Conservation (phyloP, 805 yeast species). For the Metschnikowia henanensis region DNA sequence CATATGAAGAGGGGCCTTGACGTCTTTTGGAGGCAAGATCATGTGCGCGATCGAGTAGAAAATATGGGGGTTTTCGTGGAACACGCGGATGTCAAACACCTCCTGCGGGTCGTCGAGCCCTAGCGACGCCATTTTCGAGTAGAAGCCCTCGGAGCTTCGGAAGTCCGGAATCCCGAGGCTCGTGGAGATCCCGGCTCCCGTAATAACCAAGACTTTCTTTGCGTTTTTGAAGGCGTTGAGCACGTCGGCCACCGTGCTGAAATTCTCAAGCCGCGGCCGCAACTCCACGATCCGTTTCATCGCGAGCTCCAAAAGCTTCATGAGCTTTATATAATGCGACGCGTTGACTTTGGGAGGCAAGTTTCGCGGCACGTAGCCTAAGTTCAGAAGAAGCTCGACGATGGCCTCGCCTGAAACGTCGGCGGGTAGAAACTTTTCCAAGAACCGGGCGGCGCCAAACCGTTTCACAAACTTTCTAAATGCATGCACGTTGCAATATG, state of each 20-base stretch:
- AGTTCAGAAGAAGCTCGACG: conserved; percentile 51
- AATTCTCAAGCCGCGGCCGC: conserved; percentile 53
- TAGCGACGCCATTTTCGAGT: conserved; percentile 62
- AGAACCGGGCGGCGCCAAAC: conserved; percentile 59
- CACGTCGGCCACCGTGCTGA: conserved; percentile 60
- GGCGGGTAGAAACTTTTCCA: conserved; percentile 61
- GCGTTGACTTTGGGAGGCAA: conserved; percentile 36
- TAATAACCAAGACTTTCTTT: conserved; percentile 63
- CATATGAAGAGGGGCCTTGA: conserved; percentile 76
- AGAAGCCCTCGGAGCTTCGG: conserved; percentile 85
- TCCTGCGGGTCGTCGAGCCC: conserved; percentile 88
- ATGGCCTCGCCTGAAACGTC: conserved; percentile 60
- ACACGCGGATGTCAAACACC: conserved; percentile 75
- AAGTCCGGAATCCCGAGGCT: conserved; percentile 91
- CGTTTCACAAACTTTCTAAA: conserved; percentile 51
- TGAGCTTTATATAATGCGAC: conserved; percentile 44
- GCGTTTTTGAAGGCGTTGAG: conserved; percentile 29
- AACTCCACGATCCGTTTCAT: conserved; percentile 60
- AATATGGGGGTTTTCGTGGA: conserved; percentile 71
- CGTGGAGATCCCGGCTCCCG: conserved; percentile 95
- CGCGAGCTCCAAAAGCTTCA: conserved; percentile 58
- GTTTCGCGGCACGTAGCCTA: conserved; percentile 57
- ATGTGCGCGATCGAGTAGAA: conserved; percentile 86
- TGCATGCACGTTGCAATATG: conserved; percentile 15
- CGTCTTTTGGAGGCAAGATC: conserved; percentile 71